Evolutionary conservation across 768 basidiomycete genomes (phyloP).

Genomic region (Hypholoma fasciculare): DNA sequence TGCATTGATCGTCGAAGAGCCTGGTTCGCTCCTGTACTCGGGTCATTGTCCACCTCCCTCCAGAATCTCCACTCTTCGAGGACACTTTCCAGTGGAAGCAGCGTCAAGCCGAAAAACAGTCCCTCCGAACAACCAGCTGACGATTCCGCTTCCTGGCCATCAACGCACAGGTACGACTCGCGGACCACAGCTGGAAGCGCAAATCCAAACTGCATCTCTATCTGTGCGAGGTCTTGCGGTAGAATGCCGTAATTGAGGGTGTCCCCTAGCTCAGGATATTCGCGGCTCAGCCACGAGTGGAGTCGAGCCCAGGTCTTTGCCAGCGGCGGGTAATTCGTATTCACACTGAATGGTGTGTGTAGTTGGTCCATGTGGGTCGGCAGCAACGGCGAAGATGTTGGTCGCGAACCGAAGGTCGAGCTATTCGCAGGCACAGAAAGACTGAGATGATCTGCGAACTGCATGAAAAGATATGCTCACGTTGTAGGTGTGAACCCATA

Average conservation of each 20-base stretch:
- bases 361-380: conserved; percentile 64
- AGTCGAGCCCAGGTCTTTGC: conserved; percentile 82
- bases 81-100: conserved; percentile 90
- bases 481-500: conserved; percentile 64
- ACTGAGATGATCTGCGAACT: not conserved
- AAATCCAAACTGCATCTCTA: conserved; percentile 85
- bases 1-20: conserved; percentile 76
- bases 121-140: conserved; percentile 87
- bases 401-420: conserved; percentile 44
- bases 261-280: conserved; percentile 94
- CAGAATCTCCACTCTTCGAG: conserved; percentile 96
- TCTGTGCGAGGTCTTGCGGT: conserved; percentile 73
- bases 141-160: conserved; percentile 94
- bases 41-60: conserved; percentile 91
- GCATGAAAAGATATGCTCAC: conserved; percentile 34
- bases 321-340: conserved; percentile 71
- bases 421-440: conserved; percentile 23
- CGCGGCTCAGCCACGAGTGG: conserved; percentile 74
- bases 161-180: conserved; percentile 84
- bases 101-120: conserved; percentile 92
- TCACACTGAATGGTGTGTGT: conserved; percentile 43
- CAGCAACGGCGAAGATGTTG: conserved; percentile 54
- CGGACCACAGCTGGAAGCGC: conserved; percentile 83
- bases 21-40: conserved; percentile 78
- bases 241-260: conserved; percentile 92